Percentiles rank a stretch among this genome's conserved stretches.
These are phyloP conservation scores for Auriculariales sp. DNA, from an alignment of 768 basidiomycete genomes.

Conservation along the genomic window DNA sequence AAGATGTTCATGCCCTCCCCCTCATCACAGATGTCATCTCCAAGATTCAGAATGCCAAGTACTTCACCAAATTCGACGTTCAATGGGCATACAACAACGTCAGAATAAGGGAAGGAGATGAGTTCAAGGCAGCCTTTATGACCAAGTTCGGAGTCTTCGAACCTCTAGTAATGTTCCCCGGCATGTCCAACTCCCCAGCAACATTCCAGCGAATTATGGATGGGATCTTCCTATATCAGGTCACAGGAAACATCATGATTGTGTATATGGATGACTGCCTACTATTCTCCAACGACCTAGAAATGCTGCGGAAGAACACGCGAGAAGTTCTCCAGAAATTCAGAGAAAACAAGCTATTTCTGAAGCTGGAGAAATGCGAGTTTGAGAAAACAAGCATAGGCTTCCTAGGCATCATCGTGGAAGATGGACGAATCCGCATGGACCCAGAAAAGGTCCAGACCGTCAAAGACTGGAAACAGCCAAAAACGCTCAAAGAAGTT, in stretches of 20 bases:
- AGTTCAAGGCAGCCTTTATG: slow-evolving; percentile 27
- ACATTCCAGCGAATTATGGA: slow-evolving; percentile 23
- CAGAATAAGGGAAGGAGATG: slow-evolving; percentile 23
- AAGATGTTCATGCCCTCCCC: slow-evolving; percentile 2
- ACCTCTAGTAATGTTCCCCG: slow-evolving; percentile 25
- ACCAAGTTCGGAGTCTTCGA: slow-evolving; percentile 24
- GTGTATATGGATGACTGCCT: slow-evolving; percentile 3
- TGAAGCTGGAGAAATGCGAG: slow-evolving; percentile 24
- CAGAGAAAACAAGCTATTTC: slow-evolving; percentile 15
- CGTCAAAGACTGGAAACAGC: slow-evolving; percentile 23
- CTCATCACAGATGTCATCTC: slow-evolving; percentile 5
- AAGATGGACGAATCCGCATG: slow-evolving; percentile 20
- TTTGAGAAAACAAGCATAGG: slow-evolving; percentile 23
- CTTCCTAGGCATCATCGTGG: slow-evolving; percentile 27
- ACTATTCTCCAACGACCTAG: background rate
- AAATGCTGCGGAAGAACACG: background rate
- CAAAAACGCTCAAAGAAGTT: slow-evolving; percentile 15
- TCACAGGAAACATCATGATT: background rate
- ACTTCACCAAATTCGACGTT: slow-evolving; percentile 18
- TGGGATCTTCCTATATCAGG: background rate
- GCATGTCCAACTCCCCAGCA: slow-evolving; percentile 21
- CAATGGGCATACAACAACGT: slow-evolving; percentile 20
- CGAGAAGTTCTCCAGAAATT: slow-evolving; percentile 2
- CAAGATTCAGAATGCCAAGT: slow-evolving; percentile 6
- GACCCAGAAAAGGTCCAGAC: slow-evolving; percentile 24